These are phyloP conservation scores for Trichoderma gamsii DNA, from an alignment of 495 filamentous ascomycete genomes.

Conservation along the genomic window DNA sequence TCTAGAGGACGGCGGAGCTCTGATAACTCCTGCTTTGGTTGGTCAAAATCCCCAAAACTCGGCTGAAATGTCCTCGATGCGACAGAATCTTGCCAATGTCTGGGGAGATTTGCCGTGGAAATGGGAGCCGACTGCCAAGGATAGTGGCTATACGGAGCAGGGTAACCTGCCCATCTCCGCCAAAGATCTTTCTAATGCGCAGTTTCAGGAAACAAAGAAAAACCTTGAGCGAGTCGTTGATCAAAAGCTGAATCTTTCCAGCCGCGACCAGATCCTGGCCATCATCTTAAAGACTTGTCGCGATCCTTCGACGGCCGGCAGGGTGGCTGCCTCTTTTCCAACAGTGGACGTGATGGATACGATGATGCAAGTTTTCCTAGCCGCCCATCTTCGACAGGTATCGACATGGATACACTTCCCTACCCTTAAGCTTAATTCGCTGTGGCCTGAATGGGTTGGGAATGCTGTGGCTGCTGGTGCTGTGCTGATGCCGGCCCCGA, in stretches of 20 bases:
- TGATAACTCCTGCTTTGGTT: neutral
- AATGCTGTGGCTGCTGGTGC: conserved; percentile 51
- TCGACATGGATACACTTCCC: conserved; percentile 54
- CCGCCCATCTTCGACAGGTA: conserved; percentile 40
- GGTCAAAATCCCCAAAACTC: conserved; percentile 20
- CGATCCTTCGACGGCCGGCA: conserved; percentile 34
- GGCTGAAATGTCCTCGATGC: conserved; percentile 30
- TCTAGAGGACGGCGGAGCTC: neutral
- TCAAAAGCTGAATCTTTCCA: conserved; percentile 41
- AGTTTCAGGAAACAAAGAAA: conserved; percentile 22
- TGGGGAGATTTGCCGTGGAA: conserved; percentile 47
- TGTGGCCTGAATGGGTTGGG: conserved; percentile 51
- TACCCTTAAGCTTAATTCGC: conserved; percentile 45
- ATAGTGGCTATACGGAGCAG: conserved; percentile 48
- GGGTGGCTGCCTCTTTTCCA: conserved; percentile 55
- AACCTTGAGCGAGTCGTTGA: conserved; percentile 30
- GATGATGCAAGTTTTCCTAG: conserved; percentile 55
- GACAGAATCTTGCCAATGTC: conserved; percentile 30
- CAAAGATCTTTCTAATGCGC: conserved; percentile 26
- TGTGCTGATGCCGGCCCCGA: conserved; percentile 46
- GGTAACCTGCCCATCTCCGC: conserved; percentile 47
- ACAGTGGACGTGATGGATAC: conserved; percentile 52
- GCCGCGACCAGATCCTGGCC: conserved; percentile 52
- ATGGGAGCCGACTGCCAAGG: conserved; percentile 46
- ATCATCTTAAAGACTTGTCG: conserved; percentile 50